Base-by-base conservation (phyloP, 306 rosid genomes). In the Chamaecrista fasciculata region DNA sequence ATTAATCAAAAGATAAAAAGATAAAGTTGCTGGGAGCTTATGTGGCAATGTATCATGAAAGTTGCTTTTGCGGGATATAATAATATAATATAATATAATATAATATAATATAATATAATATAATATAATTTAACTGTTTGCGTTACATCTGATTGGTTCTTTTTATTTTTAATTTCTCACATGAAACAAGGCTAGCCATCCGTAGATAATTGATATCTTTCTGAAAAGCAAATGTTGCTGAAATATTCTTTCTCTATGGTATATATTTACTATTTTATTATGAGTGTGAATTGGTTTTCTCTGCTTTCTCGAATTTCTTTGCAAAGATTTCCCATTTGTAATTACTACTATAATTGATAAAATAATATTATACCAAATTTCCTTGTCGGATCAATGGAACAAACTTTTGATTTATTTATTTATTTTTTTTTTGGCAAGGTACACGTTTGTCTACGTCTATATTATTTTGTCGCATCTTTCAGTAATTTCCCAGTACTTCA, bases 151-250 rank as follows among this genome's bases (percentile, higher is more conserved):
- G 8, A 49, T 58, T 58, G 3, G n/a, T 33, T 11, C 43, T 31
- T 31, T 59, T 29, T 28, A 2, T 56, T 15, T 28, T 28, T 14
- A 12, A 11, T 9, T 0, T 10, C 23, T 8, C 82, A 68, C 60
- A 50, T 59, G 80, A 66, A 72, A 72, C 42, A 19, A 53, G 74
- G 53, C 6, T n/a, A 66, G 36, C 62, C 39, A 11, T 3, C 18
- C 26, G 12, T 2, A n/a, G 24, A 33, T 40, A 31, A 70, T 18
- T 51, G 57, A 66, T 61, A 53, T 46, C 66, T 28, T 75, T 62
- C 39, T 28, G 8, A 58, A 34, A 46, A 56, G 73, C 29, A 19
- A 24, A 26, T 42, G 20, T 24, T 20, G 23, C 46, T 25, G 28
- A 4, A 21, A 39, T 10, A 70, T 29, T 28, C 28, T 15, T 4